Conservation (phyloP, 2,329 filamentous ascomycete species). For the Magnaporthiopsis poae region DNA sequence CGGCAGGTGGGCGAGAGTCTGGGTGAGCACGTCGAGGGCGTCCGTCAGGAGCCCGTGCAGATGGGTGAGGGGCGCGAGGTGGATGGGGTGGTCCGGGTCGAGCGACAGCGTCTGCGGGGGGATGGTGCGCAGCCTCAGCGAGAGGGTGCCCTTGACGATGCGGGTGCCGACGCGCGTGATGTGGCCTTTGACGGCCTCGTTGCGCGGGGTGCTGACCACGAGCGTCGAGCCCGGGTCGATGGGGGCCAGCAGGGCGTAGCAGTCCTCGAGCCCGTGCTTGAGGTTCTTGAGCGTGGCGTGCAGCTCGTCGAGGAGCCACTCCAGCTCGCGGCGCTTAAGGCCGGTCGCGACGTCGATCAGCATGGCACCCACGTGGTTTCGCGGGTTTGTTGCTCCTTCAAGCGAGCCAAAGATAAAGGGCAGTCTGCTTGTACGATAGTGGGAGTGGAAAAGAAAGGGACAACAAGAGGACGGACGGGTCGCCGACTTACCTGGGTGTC, state of each 20-base stretch:
- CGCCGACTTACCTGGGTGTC: constrained; percentile 37
- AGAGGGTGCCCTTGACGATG: constrained; percentile 77
- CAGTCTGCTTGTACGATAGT: no score
- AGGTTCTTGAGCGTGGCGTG: constrained; percentile 38
- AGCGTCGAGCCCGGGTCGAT: constrained; percentile 79
- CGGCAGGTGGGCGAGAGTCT: constrained; percentile 59
- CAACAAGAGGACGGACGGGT: neutral
- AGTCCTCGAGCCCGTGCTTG: constrained; percentile 70
- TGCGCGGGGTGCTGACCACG: constrained; percentile 75
- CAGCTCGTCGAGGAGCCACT: constrained; percentile 45
- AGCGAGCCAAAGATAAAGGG: no score
- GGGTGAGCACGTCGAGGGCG: constrained; percentile 70
- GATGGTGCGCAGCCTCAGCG: constrained; percentile 65
- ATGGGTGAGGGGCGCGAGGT: constrained; percentile 59
- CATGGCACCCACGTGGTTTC: constrained; percentile 13
- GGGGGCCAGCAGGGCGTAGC: constrained; percentile 75
- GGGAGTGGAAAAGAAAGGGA: no score
- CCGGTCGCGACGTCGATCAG: constrained; percentile 20
- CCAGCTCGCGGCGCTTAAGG: constrained; percentile 39
- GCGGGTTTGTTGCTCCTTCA: no score
- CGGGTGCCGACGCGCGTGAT: constrained; percentile 83
- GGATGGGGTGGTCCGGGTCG: constrained; percentile 39
- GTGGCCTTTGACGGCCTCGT: constrained; percentile 84
- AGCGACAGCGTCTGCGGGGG: constrained; percentile 40
- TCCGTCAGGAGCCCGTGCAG: constrained; percentile 72